Base-by-base conservation (phyloP, 495 filamentous ascomycete species). In the Hypoxylon cercidicola region DNA sequence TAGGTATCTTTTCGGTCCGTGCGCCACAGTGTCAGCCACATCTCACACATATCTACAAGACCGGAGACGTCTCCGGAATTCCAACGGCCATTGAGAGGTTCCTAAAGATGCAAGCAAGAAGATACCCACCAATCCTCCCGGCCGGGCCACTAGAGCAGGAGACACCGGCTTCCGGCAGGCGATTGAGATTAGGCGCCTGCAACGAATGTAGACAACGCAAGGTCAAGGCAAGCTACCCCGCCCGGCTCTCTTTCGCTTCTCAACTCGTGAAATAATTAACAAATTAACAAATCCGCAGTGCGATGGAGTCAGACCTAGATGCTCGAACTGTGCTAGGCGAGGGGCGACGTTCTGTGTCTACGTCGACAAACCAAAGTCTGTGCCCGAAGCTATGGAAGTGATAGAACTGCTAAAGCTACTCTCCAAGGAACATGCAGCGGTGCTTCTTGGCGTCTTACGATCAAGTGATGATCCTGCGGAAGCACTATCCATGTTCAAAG, bases 81-180 rank as follows among this genome's bases (percentile, higher is more conserved):
- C 10, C 34, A 5, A n/a, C 34, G 34, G 13, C 34, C 34, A 37
- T 9, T 37, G 34, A 37, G 10, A 9, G 11, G 25, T 28, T 28
- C 3, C 34, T 16, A 72, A 50, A 6, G 15, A 50, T 50, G 50
- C 37, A 56, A 12, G 51, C 45, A 7, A 55, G 51, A 39, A 63
- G 30, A 30, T 63, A 63, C 18, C 51, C 60, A n/a, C 32, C 44
- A n/a, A 49, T 63, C 21, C 60, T 63, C 3, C 60, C 60, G 18
- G 41, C 51, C 3, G 16, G 15, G 30, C 51, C 51, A 25, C 51
- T 55, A 3, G 34, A 35, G 11, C 41, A 20, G 12, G 55, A 63
- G 16, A 44, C 18, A 18, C 21, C 20, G 6, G 41, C 13, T 16
- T 11, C 60, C n/a, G 15, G 16, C 8, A 13, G 34, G 3, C 60